phyloP scores from a whole-genome alignment of 2,329 filamentous ascomycete species.

The Pseudofabraea citricarpa region DNA sequence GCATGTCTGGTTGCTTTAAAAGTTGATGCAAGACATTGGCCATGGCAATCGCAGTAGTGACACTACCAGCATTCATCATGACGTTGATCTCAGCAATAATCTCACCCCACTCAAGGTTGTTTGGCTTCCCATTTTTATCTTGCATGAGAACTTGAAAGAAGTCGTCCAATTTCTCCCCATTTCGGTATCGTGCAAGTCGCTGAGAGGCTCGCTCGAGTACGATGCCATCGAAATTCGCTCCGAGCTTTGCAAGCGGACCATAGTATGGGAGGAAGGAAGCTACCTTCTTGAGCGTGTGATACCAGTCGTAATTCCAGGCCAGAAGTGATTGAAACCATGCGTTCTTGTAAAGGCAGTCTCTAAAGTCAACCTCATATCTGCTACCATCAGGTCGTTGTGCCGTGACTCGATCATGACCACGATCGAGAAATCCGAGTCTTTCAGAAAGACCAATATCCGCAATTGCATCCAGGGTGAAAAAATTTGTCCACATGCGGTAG shows the following conservation, averaged over 20 bases:
- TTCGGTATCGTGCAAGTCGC: constrained; percentile 40
- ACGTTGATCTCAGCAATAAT: constrained; percentile 50
- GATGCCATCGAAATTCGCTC: constrained; percentile 41
- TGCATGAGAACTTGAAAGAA: constrained; percentile 54
- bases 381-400: constrained; percentile 41
- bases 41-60: constrained; percentile 46
- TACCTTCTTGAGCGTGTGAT: constrained; percentile 39
- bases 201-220: constrained; percentile 39
- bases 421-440: constrained; percentile 44
- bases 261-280: constrained; percentile 43
- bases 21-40: constrained; percentile 48
- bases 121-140: constrained; percentile 34
- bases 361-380: constrained; percentile 39
- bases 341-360: constrained; percentile 45
- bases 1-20: constrained; percentile 37
- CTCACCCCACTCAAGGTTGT: constrained; percentile 50
- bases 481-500: constrained; percentile 47
- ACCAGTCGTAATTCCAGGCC: constrained; percentile 47
- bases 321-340: constrained; percentile 45
- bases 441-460: constrained; percentile 49
- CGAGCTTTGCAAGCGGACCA: constrained; percentile 32
- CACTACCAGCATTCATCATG: constrained; percentile 44
- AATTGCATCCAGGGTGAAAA: constrained; percentile 52
- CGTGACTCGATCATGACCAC: constrained; percentile 39
- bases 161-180: constrained; percentile 51